Evolutionary conservation across 306 rosid genomes (phyloP), one percentile per base, ranked within the genome.

Genomic region (Cucumis cinereus): DNA sequence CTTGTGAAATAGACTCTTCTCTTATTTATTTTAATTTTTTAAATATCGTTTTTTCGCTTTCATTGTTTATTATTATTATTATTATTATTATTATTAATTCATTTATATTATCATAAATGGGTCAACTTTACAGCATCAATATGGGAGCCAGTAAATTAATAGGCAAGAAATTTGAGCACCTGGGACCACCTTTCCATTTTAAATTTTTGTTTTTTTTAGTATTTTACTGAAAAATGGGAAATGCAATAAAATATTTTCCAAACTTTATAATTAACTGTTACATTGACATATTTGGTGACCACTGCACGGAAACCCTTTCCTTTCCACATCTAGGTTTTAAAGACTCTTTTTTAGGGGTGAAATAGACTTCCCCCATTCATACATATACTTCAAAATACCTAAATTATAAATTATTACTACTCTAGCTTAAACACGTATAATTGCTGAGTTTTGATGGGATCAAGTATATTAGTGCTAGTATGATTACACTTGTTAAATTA

Each of bases 121-220:
- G 28, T 40, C n/a, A 67, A 41, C 73, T 67, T 67, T 67, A 0
- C 11, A 67, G 54, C 35, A n/a, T 20, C 12, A 40, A 41, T 11
- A 23, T 67, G 67, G 67, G 40, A 60, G 67, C 40, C 67, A 57
- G 10, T 22, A 28, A 6, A 33, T 15, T 62, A 30, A 61, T 30
- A 28, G 69, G 26, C 38, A 40, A 20, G 53, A 38, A 36, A 41
- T 1, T 14, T 6, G 22, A 13, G 23, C 75, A 70, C 58, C 40
- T 43, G 15, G 75, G 75, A 70, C 75, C 75, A 70, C 75, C 16
- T 7, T n/a, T 66, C 8, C 10, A 63, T 63, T 62, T 30, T 62
- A 4, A 5, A 38, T 12, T 24, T 15, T 30, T 60, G 1, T 8
- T 16, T 61, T 33, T 61, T 15, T 28, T 28, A 30, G 22, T 63